Evolutionary conservation across 345 rosid genomes (phyloP).

Genomic region (Aegle marmelos): DNA sequence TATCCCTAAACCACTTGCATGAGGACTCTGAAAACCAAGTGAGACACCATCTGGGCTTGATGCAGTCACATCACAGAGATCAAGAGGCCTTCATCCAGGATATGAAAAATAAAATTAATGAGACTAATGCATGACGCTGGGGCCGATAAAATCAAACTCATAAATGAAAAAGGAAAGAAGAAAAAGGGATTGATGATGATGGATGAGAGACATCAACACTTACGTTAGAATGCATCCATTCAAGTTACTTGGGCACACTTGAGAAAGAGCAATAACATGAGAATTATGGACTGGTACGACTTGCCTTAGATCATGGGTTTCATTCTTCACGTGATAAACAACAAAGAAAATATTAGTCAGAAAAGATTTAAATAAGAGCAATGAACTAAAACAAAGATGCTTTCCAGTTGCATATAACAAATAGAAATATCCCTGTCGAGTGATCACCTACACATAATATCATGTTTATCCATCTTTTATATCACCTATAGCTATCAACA

Average conservation of each 20-base stretch:
- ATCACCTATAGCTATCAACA: not conserved
- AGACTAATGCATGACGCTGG: slow-evolving; percentile 3
- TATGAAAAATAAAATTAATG: slow-evolving; percentile 22
- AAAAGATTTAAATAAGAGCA: slow-evolving; percentile 23
- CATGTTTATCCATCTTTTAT: not conserved
- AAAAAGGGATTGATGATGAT: not conserved
- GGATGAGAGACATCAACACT: slow-evolving; percentile 29
- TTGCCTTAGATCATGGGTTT: slow-evolving; percentile 73
- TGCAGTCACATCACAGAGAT: slow-evolving; percentile 67
- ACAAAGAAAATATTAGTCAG: slow-evolving; percentile 25
- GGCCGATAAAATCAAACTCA: not conserved
- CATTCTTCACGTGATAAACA: slow-evolving; percentile 52
- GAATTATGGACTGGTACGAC: slow-evolving; percentile 71
- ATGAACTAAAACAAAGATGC: slow-evolving; percentile 11
- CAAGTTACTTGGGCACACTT: slow-evolving; percentile 77
- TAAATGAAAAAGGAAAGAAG: not conserved
- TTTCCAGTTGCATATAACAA: not conserved
- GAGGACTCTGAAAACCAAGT: slow-evolving; percentile 60
- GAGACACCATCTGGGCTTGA: slow-evolving; percentile 63
- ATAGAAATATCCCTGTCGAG: not conserved
- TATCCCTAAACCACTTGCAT: slow-evolving; percentile 47
- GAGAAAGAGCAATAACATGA: slow-evolving; percentile 74
- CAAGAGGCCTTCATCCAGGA: slow-evolving; percentile 84
- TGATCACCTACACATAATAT: not conserved
- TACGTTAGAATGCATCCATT: slow-evolving; percentile 76